Percentiles rank a stretch among this genome's conserved stretches.
phyloP scores from a whole-genome alignment of 2,329 filamentous ascomycete genomes.

The Trichoderma sp. region DNA sequence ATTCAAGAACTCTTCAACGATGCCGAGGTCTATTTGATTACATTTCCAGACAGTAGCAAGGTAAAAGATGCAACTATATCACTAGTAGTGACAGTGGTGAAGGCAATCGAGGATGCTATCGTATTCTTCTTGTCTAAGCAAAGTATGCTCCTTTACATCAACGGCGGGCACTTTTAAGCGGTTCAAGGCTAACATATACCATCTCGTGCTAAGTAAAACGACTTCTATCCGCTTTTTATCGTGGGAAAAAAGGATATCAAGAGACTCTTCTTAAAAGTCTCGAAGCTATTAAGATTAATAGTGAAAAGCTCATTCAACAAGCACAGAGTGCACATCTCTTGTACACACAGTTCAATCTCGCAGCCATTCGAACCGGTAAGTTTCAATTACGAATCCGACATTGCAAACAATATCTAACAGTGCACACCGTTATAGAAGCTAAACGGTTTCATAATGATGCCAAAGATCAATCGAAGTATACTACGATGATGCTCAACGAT shows the following conservation, averaged over 20 bases:
- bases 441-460: not conserved
- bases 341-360: not conserved
- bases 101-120: constrained; percentile 9
- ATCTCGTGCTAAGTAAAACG: not conserved
- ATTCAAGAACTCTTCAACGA: not conserved
- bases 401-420: not conserved
- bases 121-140: constrained; percentile 8
- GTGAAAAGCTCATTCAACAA: constrained; percentile 4
- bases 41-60: not conserved
- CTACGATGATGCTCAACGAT: not conserved
- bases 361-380: not conserved
- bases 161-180: not conserved
- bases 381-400: not conserved
- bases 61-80: not conserved
- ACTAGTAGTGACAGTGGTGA: not conserved
- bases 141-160: not conserved
- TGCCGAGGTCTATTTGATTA: constrained; percentile 7
- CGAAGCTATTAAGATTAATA: not conserved
- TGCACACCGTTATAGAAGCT: not conserved
- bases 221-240: not conserved
- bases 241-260: not conserved
- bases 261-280: not conserved
- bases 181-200: not conserved
- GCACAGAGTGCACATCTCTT: not conserved
- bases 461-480: not conserved